These are phyloP conservation scores for Acer yangbiense DNA, from an alignment of 345 rosid species.

Conservation along the genomic window DNA sequence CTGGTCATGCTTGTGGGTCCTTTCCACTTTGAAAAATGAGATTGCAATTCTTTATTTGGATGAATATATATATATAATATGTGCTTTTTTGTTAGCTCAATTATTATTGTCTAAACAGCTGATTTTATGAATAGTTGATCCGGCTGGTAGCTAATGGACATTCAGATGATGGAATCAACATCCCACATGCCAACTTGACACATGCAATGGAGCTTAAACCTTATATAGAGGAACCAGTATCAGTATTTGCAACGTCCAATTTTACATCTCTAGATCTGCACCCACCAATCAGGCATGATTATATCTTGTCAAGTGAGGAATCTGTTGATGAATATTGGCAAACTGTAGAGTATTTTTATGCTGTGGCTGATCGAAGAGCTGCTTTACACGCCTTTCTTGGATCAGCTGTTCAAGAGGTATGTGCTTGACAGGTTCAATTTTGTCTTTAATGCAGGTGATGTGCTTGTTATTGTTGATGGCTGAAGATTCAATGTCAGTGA, in stretches of 20 bases:
- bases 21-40: slow-evolving; percentile 9
- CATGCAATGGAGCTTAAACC: slow-evolving; percentile 91
- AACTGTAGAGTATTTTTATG: slow-evolving; percentile 90
- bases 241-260: slow-evolving; percentile 43
- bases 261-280: slow-evolving; percentile 69
- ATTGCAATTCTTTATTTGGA: background rate
- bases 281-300: slow-evolving; percentile 92
- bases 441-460: background rate
- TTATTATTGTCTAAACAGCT: slow-evolving; percentile 21
- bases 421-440: slow-evolving; percentile 23
- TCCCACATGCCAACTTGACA: slow-evolving; percentile 51
- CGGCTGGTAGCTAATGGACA: slow-evolving; percentile 60
- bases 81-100: slow-evolving; percentile 6
- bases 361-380: slow-evolving; percentile 85
- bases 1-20: background rate
- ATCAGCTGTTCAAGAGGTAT: slow-evolving; percentile 87
- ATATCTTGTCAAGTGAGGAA: slow-evolving; percentile 63
- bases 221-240: slow-evolving; percentile 80
- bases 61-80: background rate
- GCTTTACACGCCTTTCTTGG: slow-evolving; percentile 92
- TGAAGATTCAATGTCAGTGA: background rate
- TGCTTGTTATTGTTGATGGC: background rate
- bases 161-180: slow-evolving; percentile 47
- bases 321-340: slow-evolving; percentile 95
- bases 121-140: slow-evolving; percentile 60